Evolutionary conservation across 306 rosid genomes (phyloP).

Genomic region (Rosa persica): DNA sequence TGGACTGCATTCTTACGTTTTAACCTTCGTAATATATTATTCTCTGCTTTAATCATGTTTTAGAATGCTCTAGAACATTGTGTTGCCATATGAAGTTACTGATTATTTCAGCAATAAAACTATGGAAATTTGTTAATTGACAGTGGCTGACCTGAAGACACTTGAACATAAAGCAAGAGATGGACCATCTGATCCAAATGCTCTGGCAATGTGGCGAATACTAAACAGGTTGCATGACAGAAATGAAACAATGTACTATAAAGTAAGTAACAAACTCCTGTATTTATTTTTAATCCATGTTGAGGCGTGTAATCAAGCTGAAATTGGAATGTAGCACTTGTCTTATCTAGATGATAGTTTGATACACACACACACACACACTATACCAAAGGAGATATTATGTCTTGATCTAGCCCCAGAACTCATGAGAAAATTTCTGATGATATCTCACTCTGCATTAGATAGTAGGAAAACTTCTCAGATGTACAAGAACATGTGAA

Average conservation of each 20-base stretch:
- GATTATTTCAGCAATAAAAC: background rate
- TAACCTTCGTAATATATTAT: background rate
- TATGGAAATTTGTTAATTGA: conserved; percentile 21
- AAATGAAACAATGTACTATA: conserved; percentile 96
- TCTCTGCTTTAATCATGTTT: background rate
- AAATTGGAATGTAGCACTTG: background rate
- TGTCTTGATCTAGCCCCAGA: background rate
- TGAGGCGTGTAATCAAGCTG: background rate
- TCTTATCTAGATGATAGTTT: background rate
- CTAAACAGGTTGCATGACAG: conserved; percentile 95
- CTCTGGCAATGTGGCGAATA: conserved; percentile 98
- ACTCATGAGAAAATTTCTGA: background rate
- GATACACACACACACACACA: no score
- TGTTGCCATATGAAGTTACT: background rate
- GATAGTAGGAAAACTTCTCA: background rate
- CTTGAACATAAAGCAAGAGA: conserved; percentile 95
- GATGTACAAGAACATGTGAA: background rate
- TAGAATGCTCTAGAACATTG: background rate
- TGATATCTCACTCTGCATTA: background rate
- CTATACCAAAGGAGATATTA: background rate
- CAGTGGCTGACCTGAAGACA: conserved; percentile 92
- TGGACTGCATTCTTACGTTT: background rate
- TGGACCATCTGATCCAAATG: conserved; percentile 96
- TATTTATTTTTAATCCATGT: background rate
- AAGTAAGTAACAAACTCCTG: conserved; percentile 45